Evolutionary conservation across 306 rosid species (phyloP).

Genomic region (Castanospermum australe): DNA sequence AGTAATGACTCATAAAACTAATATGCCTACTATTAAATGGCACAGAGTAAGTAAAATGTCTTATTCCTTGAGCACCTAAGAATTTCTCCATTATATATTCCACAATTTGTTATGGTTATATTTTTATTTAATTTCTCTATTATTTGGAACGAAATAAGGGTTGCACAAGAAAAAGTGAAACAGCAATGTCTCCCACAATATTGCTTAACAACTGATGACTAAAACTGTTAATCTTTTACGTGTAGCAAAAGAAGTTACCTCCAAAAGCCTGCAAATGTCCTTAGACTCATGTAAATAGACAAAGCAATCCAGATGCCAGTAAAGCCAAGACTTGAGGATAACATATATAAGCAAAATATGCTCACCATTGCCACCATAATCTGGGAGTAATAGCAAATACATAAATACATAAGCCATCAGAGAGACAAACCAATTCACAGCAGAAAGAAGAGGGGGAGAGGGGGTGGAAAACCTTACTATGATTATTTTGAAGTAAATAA

Average conservation of each 20-base stretch:
- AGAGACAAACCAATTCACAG: background rate
- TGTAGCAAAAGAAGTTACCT: constrained; percentile 48
- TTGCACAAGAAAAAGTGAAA: background rate
- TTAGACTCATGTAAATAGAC: constrained; percentile 74
- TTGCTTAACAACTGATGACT: background rate
- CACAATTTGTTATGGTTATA: background rate
- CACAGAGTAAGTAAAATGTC: no score
- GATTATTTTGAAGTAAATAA: background rate
- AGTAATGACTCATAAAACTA: no score
- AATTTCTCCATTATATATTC: no score
- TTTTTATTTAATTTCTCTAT: background rate
- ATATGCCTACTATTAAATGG: no score
- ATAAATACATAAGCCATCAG: constrained; percentile 9
- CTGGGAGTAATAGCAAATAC: constrained; percentile 34
- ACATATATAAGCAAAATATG: constrained; percentile 54
- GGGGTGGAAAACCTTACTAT: background rate
- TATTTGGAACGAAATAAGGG: background rate
- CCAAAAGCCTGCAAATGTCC: constrained; percentile 78
- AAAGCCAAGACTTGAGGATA: constrained; percentile 66
- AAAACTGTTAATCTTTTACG: background rate
- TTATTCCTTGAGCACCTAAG: no score
- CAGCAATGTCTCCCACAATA: background rate
- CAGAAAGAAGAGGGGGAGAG: background rate
- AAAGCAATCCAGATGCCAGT: constrained; percentile 85
- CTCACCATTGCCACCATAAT: constrained; percentile 77